Evolutionary conservation across 108 stramenopile genomes (phyloP), one percentile per base, ranked within the genome.

Genomic region (Cyclotella sp.): DNA sequence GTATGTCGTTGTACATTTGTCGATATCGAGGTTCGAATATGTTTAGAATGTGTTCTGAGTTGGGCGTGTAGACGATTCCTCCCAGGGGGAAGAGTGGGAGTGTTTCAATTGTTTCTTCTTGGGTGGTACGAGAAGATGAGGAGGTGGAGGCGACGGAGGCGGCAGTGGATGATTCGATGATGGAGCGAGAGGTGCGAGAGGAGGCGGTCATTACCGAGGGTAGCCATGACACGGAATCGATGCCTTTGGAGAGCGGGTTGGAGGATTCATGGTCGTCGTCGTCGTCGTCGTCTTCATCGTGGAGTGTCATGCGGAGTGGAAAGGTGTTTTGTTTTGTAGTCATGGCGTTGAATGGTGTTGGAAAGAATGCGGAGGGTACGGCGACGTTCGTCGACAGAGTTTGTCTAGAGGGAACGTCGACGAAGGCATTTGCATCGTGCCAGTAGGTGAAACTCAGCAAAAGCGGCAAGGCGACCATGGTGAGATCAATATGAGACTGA

Each of bases 21-120:
- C 94, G 88, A 74, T 95, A 95, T 13, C 94, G 89, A n/a, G 92
- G 94, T 75, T 95, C 94, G 68, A 95, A 95, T 65, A 95, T 95
- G 67, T 95, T 95, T 47, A 95, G 78, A 8, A 95, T 84, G 68
- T 95, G 92, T 74, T 92, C 89, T n/a, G 87, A 86, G 71, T 93
- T 92, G 62, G 94, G 94, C 24, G 90, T 93, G 88, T 95, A 95
- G 30, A 93, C 94, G 16, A 95, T 79, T 19, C 88, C 87, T 6
- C 94, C 94, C 18, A 95, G 87, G 11, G 94, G 94, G 78, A 95
- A 95, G 44, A 95, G 74, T 11, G 94, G 94, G 9, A 95, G 78
- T 18, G 91, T 84, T 34, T 89, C 88, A 19, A 75, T 70, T 18
- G 67, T 60, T 14, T 70, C 63, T 0, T 73, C 72, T 14, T 16